phyloP scores from a whole-genome alignment of 2,329 filamentous ascomycete genomes.

The Sclerotinia trifoliorum region DNA sequence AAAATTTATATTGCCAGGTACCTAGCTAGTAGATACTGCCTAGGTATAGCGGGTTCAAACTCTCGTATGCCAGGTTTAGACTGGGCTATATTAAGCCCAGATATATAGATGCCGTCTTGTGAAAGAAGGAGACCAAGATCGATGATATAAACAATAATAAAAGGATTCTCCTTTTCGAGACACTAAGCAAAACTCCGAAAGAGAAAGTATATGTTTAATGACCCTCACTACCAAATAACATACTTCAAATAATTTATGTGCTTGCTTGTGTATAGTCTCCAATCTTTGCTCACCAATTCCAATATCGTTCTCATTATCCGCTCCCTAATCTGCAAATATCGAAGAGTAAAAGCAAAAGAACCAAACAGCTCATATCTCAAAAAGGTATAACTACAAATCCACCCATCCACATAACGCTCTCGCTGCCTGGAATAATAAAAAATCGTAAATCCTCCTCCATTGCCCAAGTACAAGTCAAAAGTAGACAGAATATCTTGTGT shows the following conservation, averaged over 20 bases:
- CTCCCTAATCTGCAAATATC: not conserved
- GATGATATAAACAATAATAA: too few relatives aligned
- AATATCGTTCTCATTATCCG: not conserved
- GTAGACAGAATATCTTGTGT: not conserved
- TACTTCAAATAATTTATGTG: not conserved
- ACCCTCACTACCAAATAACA: not conserved
- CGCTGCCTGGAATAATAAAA: not conserved
- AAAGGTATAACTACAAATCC: constrained; percentile 19
- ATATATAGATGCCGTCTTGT: too few relatives aligned
- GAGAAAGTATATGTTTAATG: not conserved
- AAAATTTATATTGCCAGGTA: too few relatives aligned
- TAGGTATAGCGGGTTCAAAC: too few relatives aligned
- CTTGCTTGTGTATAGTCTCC: not conserved
- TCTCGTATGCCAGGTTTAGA: too few relatives aligned
- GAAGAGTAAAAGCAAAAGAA: constrained; percentile 1
- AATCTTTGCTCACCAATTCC: not conserved
- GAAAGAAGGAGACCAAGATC: too few relatives aligned
- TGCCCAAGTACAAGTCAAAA: constrained; percentile 1
- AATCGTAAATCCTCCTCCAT: not conserved
- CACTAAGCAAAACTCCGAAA: too few relatives aligned
- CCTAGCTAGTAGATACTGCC: too few relatives aligned
- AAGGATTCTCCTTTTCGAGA: too few relatives aligned
- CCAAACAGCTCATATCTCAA: not conserved
- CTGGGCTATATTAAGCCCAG: too few relatives aligned
- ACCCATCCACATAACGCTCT: constrained; percentile 13